A percentile compares a stretch with the other conserved stretches of the same genome.
These are phyloP conservation scores for Fusarium veterinarium DNA, from an alignment of 2,329 filamentous ascomycete genomes.

Conservation along the genomic window DNA sequence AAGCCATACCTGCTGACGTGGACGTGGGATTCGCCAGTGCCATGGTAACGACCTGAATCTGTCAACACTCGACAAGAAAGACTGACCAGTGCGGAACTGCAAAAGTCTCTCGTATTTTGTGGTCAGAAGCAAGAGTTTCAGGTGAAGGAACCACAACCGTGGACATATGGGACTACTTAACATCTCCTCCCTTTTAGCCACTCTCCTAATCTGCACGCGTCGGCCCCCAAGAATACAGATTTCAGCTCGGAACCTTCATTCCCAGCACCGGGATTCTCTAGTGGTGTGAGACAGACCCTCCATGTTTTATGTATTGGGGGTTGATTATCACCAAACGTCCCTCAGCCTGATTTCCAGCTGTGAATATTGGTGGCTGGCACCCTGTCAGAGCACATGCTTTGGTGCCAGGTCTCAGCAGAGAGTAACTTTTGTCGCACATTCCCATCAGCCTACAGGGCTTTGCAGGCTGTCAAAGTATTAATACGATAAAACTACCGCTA, in stretches of 20 bases:
- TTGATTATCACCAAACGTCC: not conserved
- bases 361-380: conserved; percentile 2
- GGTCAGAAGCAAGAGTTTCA: not conserved
- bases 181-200: conserved; percentile 1
- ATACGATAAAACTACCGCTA: not conserved
- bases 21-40: not conserved
- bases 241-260: not conserved
- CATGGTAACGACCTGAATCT: not conserved
- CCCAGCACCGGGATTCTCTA: not conserved
- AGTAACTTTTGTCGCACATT: not conserved
- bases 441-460: not conserved
- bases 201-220: not conserved
- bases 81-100: not conserved
- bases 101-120: not conserved
- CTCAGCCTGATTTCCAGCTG: not conserved
- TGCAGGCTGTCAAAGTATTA: not conserved
- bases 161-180: conserved; percentile 13
- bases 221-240: not conserved
- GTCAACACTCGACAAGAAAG: not conserved
- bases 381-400: not conserved
- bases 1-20: not conserved
- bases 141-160: not conserved
- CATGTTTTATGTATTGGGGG: not conserved
- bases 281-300: conserved; percentile 1
- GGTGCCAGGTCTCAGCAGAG: not conserved